phyloP scores from a whole-genome alignment of 2,329 filamentous ascomycete species.

The Zymoseptoria passerinii region DNA sequence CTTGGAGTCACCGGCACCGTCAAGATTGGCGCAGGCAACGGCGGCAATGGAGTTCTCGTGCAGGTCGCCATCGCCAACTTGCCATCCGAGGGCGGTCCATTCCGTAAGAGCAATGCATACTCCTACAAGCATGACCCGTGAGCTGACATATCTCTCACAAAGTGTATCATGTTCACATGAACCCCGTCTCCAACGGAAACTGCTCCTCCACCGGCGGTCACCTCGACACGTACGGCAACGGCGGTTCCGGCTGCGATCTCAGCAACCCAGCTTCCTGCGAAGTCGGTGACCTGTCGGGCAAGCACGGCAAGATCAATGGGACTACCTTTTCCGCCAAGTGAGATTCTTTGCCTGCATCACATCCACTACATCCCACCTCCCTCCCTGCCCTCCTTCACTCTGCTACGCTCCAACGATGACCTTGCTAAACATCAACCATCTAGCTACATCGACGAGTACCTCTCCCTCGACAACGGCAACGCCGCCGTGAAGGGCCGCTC shows the following conservation, averaged over 20 bases:
- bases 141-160: constrained; percentile 1
- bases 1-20: constrained; percentile 10
- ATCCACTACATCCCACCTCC: not conserved
- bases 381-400: not conserved
- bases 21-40: constrained; percentile 6
- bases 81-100: constrained; percentile 36
- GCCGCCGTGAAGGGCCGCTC: constrained; percentile 46
- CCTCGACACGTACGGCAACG: constrained; percentile 38
- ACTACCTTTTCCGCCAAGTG: constrained; percentile 27
- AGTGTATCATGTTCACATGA: constrained; percentile 42
- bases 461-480: constrained; percentile 36
- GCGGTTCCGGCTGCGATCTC: constrained; percentile 31
- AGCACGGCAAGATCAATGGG: constrained; percentile 34
- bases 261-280: constrained; percentile 34
- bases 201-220: constrained; percentile 36
- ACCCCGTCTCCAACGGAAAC: constrained; percentile 36
- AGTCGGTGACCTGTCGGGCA: constrained; percentile 40
- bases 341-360: constrained; percentile 1
- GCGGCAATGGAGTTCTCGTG: constrained; percentile 35
- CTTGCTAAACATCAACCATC: not conserved
- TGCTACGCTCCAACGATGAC: not conserved
- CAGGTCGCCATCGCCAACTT: constrained; percentile 34
- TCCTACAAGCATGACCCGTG: not conserved
- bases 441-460: constrained; percentile 44
- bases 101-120: constrained; percentile 27